Conservation (phyloP, 805 yeast species). For the Starmerella geochares region DNA sequence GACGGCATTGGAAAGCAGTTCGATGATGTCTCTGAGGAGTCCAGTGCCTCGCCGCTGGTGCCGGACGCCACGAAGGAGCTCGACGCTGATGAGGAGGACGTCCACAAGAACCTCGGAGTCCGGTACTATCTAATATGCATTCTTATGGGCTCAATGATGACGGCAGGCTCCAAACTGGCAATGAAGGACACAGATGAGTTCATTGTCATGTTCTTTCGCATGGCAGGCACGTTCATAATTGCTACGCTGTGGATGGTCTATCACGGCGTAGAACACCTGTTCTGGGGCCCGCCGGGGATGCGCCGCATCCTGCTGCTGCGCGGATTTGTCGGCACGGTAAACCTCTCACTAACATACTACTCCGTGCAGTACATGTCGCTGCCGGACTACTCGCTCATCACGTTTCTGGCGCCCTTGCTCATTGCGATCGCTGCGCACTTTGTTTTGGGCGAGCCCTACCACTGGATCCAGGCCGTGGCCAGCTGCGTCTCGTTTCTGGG, state of each 20-base stretch:
- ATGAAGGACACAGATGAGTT: slow-evolving; percentile 12
- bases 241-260: slow-evolving; percentile 48
- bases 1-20: neutral
- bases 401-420: slow-evolving; percentile 66
- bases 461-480: slow-evolving; percentile 56
- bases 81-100: neutral
- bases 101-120: slow-evolving; percentile 3
- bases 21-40: neutral
- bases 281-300: slow-evolving; percentile 56
- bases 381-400: slow-evolving; percentile 69
- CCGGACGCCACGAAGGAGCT: neutral
- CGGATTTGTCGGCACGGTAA: slow-evolving; percentile 65
- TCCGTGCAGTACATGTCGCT: slow-evolving; percentile 63
- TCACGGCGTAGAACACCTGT: slow-evolving; percentile 46
- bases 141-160: slow-evolving; percentile 18
- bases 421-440: slow-evolving; percentile 67
- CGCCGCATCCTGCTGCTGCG: slow-evolving; percentile 47
- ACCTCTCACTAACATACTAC: slow-evolving; percentile 68
- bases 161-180: slow-evolving; percentile 18
- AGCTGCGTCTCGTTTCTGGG: slow-evolving; percentile 61
- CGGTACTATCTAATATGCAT: slow-evolving; percentile 14
- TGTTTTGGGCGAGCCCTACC: slow-evolving; percentile 54
- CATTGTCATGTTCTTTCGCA: slow-evolving; percentile 56
- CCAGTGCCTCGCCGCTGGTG: neutral
- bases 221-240: slow-evolving; percentile 57